These are phyloP conservation scores for Kalmanozyma brasiliensis DNA, from an alignment of 1,284 basidiomycete species.

Conservation along the genomic window DNA sequence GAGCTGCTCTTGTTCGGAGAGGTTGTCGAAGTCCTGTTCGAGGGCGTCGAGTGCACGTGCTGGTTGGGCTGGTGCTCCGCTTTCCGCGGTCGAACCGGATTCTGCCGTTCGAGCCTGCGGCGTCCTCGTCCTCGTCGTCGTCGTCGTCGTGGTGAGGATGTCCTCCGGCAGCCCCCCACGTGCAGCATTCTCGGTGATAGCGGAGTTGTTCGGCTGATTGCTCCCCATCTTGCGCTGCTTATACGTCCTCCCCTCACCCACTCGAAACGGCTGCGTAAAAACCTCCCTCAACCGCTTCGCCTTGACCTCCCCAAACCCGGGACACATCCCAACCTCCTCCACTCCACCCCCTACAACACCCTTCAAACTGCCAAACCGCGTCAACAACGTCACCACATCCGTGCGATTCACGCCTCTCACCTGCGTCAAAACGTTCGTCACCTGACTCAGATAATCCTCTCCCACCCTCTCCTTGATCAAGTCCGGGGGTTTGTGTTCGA, in stretches of 20 bases:
- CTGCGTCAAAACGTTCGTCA: constrained; percentile 86
- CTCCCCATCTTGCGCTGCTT: constrained; percentile 71
- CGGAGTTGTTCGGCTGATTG: not conserved
- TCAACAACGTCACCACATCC: constrained; percentile 89
- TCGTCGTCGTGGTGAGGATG: not conserved
- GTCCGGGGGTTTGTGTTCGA: constrained; percentile 91
- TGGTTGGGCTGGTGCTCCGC: not conserved
- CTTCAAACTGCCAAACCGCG: constrained; percentile 24
- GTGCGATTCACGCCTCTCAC: constrained; percentile 97
- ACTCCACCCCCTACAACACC: constrained; percentile 68
- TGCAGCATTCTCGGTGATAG: not conserved
- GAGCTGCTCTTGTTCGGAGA: constrained; percentile 50
- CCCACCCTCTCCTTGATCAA: constrained; percentile 92
- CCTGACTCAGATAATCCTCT: constrained; percentile 83
- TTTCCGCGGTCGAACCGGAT: no score
- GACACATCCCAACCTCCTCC: constrained; percentile 82
- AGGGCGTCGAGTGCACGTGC: constrained; percentile 21
- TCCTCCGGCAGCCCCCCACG: not conserved
- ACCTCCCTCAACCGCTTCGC: constrained; percentile 75
- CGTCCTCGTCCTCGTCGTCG: constrained; percentile 63
- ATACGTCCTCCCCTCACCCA: constrained; percentile 78
- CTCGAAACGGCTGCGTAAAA: constrained; percentile 71
- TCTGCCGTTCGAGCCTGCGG: no score
- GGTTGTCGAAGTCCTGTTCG: constrained; percentile 40
- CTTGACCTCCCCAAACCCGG: constrained; percentile 94